Evolutionary conservation across 73 alveolate genomes (phyloP), one percentile per base, ranked within the genome.

Genomic region (Diophrys appendiculata): DNA sequence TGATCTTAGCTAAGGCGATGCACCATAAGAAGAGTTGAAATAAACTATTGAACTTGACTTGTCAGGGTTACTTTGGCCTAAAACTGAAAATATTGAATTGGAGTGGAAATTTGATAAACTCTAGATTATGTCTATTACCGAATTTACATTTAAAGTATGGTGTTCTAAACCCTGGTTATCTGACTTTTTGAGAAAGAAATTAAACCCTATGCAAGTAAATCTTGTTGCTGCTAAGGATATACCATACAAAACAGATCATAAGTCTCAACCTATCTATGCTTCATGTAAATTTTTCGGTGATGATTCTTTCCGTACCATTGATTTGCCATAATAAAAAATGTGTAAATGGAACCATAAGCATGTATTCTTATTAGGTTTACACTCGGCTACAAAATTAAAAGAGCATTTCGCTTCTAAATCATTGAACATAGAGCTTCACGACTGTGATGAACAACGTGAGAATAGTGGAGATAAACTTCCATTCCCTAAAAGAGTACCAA

Each of bases 341-440:
- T 73, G 81, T 26, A 87, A 75, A 69, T 87, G 86, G 80, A 76
- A 29, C 74, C 94, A 87, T 56, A 72, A 80, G 80, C 94, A 87
- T 32, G 87, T 80, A 24, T 80, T 77, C 77, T 68, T 87, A 11
- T 68, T 75, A 23, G 94, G 94, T 34, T 52, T 43, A 26, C 43
- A 74, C n/a, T 88, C 80, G 72, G 90, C 85, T 23, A 83, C 74
- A 18, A 54, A 28, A 32, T 69, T 87, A 14, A 73, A 69, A 30
- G 94, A 87, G 43, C 69, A 73, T 25, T 53, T 87, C 26, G 28
- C 88, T 0, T 82, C 89, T 26, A 78, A 75, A 28, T 35, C 82
- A 0, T 69, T 73, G 14, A 67, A 75, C n/a, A 82, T 87, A 2
- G 94, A 87, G 28, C 81, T 87, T 24, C 94, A 87, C 54, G 94